These are phyloP conservation scores for Kalmanozyma brasiliensis DNA, from an alignment of 1,284 basidiomycete species.

Conservation along the genomic window DNA sequence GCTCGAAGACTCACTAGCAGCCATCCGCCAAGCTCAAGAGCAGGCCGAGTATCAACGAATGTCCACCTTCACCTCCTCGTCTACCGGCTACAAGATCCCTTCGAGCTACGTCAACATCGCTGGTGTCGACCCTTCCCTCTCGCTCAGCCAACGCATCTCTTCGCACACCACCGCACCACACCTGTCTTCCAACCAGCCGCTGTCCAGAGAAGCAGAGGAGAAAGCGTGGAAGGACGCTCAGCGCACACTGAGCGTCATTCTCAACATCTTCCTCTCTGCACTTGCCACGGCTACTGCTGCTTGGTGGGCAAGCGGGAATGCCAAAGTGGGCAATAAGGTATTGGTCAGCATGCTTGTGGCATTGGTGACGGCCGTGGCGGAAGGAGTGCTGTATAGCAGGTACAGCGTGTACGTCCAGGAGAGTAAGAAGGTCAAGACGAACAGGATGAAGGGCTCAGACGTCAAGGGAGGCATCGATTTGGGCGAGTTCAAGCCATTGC, in stretches of 20 bases:
- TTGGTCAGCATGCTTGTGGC: constrained; percentile 30
- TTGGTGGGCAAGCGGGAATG: constrained; percentile 40
- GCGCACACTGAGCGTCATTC: constrained; percentile 32
- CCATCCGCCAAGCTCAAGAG: constrained; percentile 34
- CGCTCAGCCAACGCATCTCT: constrained; percentile 24
- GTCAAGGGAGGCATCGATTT: neutral
- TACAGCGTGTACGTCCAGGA: constrained; percentile 33
- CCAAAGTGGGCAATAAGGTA: constrained; percentile 19
- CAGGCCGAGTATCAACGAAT: constrained; percentile 41
- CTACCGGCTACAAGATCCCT: constrained; percentile 20
- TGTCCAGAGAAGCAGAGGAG: constrained; percentile 12
- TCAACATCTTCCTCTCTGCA: constrained; percentile 42
- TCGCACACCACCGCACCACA: constrained; percentile 3
- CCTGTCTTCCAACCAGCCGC: neutral
- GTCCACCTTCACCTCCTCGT: constrained; percentile 12
- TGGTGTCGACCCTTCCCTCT: constrained; percentile 32
- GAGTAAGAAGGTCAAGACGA: constrained; percentile 19
- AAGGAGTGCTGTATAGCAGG: constrained; percentile 41
- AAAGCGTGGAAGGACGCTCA: constrained; percentile 39
- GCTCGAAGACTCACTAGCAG: constrained; percentile 29
- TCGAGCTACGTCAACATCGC: constrained; percentile 31
- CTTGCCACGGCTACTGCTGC: constrained; percentile 38
- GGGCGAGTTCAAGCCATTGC: constrained; percentile 24
- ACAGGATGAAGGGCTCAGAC: constrained; percentile 37
- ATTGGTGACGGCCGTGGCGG: constrained; percentile 30